Percentiles rank a stretch among this genome's conserved stretches.
phyloP scores from a whole-genome alignment of 2,329 filamentous ascomycete genomes.

The Basipetospora chlamydospora region DNA sequence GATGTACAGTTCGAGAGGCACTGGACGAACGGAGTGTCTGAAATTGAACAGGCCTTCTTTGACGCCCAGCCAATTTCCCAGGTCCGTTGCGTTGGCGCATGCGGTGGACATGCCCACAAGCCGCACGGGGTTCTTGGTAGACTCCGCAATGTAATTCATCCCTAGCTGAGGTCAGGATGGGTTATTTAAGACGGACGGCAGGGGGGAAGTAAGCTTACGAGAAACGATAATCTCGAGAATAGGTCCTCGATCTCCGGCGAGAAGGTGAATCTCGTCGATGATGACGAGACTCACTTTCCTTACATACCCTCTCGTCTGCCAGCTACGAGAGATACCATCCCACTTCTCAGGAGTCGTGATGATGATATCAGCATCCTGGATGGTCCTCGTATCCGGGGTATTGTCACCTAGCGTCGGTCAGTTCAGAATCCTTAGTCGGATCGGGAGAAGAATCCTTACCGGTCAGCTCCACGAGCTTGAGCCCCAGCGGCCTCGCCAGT shows the following conservation, averaged over 20 bases:
- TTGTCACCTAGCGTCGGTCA: constrained; percentile 47
- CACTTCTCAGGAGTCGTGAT: constrained; percentile 99
- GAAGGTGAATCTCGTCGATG: constrained; percentile 93
- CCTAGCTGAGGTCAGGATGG: constrained; percentile 18
- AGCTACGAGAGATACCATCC: constrained; percentile 98
- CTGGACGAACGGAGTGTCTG: constrained; percentile 87
- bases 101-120: constrained; percentile 98
- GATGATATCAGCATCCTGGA: constrained; percentile 91
- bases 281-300: constrained; percentile 90
- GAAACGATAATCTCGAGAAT: constrained; percentile 95
- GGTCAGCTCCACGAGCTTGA: constrained; percentile 82
- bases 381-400: constrained; percentile 90
- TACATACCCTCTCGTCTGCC: constrained; percentile 95
- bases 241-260: constrained; percentile 92
- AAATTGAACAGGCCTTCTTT: constrained; percentile 97
- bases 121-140: constrained; percentile 77
- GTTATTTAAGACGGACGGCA: neutral
- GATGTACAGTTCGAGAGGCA: constrained; percentile 91
- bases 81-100: constrained; percentile 85
- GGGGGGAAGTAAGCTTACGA: constrained; percentile 21
- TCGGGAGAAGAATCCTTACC: constrained; percentile 23
- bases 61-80: constrained; percentile 93
- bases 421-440: neutral
- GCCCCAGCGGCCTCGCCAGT: constrained; percentile 65
- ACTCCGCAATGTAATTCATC: constrained; percentile 98